phyloP scores from a whole-genome alignment of 139 green algal species.

The Coccomyxa sp. region DNA sequence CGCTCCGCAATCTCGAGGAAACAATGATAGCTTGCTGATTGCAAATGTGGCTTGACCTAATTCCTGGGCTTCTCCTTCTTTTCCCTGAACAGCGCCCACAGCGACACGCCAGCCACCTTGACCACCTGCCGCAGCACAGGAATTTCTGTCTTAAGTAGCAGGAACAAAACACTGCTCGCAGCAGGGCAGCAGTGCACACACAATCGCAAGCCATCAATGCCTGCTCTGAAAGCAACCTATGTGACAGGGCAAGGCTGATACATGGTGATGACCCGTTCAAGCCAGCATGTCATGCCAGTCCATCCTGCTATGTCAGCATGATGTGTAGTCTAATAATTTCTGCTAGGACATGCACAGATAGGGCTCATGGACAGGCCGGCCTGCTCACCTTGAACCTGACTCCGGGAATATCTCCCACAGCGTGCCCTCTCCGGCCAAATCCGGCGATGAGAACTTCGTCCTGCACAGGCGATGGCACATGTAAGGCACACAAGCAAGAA shows the following conservation, averaged over 20 bases:
- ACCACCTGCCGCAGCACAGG: slow-evolving; percentile 61
- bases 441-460: slow-evolving; percentile 98
- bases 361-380: neutral
- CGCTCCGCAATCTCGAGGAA: too few species aligned
- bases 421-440: slow-evolving; percentile 96
- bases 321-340: neutral
- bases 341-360: neutral
- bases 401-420: slow-evolving; percentile 99
- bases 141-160: neutral
- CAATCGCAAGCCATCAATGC: neutral
- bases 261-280: neutral
- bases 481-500: neutral
- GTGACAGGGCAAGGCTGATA: neutral
- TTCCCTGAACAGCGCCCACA: slow-evolving; percentile 93
- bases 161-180: neutral
- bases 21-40: too few species aligned
- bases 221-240: neutral
- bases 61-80: slow-evolving; percentile 38
- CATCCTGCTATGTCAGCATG: neutral
- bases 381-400: slow-evolving; percentile 97
- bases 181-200: neutral
- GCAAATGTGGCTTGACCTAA: too few species aligned
- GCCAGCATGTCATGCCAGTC: neutral
- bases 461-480: slow-evolving; percentile 29
- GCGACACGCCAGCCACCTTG: slow-evolving; percentile 96